A percentile compares a stretch with the other conserved stretches of the same genome.
These are phyloP conservation scores for Aspergillus vadensis DNA, from an alignment of 2,329 filamentous ascomycete genomes.

Conservation along the genomic window DNA sequence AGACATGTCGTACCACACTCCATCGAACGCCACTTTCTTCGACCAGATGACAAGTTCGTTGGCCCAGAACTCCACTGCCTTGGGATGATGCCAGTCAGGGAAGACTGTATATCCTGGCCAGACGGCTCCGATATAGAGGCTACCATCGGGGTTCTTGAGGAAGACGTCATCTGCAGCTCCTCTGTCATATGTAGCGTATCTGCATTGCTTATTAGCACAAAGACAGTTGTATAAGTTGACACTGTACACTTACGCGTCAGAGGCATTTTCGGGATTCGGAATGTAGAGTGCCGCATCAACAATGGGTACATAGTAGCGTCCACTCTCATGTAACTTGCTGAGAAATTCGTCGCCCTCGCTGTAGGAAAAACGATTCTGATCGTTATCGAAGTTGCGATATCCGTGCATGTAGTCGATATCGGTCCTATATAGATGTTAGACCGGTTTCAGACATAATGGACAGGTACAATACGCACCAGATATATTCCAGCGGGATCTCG, in stretches of 20 bases:
- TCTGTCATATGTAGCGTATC: constrained; percentile 55
- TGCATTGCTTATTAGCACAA: constrained; percentile 8
- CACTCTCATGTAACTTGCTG: constrained; percentile 53
- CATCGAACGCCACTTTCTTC: constrained; percentile 56
- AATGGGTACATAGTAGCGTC: constrained; percentile 63
- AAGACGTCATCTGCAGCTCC: constrained; percentile 54
- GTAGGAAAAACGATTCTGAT: constrained; percentile 55
- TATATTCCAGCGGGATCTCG: constrained; percentile 58
- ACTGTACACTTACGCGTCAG: constrained; percentile 58
- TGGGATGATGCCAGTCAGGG: constrained; percentile 62
- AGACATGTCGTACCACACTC: constrained; percentile 63
- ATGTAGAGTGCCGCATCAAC: constrained; percentile 69
- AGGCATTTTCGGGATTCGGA: constrained; percentile 69
- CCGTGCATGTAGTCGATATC: constrained; percentile 62
- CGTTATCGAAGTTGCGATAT: constrained; percentile 62
- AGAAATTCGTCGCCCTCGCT: constrained; percentile 56
- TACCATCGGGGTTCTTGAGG: constrained; percentile 57
- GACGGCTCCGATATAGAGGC: constrained; percentile 56
- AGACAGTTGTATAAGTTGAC: constrained; percentile 35
- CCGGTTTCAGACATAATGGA: neutral
- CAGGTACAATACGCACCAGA: constrained; percentile 38
- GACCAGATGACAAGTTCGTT: constrained; percentile 56
- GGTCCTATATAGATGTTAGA: constrained; percentile 22
- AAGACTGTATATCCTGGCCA: constrained; percentile 65
- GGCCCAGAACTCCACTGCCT: constrained; percentile 62